Base-by-base conservation (phyloP, 2,329 filamentous ascomycete species). In the Aspergillus ochraceoroseus region DNA sequence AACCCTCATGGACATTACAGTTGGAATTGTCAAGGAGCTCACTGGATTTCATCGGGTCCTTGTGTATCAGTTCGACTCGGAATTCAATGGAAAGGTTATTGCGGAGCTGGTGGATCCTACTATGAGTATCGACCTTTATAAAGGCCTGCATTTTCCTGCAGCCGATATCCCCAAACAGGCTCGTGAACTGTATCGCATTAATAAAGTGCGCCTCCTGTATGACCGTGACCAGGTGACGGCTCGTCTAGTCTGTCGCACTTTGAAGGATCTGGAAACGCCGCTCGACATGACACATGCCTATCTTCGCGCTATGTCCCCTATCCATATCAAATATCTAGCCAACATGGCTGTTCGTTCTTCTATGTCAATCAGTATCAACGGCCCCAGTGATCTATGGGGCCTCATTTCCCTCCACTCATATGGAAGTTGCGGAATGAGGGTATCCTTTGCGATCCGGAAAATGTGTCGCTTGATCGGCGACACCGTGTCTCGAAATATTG, bases 331-430 rank as follows among this genome's bases (percentile, higher is more conserved):
- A 57, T 95, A 94, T 53, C 71, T 95, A 2, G 75, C 70, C 4
- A 88, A 95, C 58, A 95, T 95, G 88, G 83, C 82, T 5, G 87
- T 94, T 0, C 80, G 87, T n/a, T 87, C 87, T 0, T 94, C 87
- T 49, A 95, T 95, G 87, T 94, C 87, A 0, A 88, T 95, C 46
- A 94, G 87, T 1, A 85, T 95, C 56, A 92, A 87, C 49, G 85
- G 85, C 0, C 92, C 94, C 53, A 74, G 77, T 51, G 84, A 94
- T 53, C 67, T 95, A 0, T 95, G 88, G 89, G 89, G 88, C 0
- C 68, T 95, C 18, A 87, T 95, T 27, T 81, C 87, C 1, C 94
- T 87, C 46, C 88, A 95, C 58, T 79, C 83, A 0, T 94, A 94
- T 53, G 87, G 90, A 50, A 79, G 85, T 0, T 48, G 75, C 30